phyloP scores from a whole-genome alignment of 2,329 filamentous ascomycete species.

The Dactylella cylindrospora region DNA sequence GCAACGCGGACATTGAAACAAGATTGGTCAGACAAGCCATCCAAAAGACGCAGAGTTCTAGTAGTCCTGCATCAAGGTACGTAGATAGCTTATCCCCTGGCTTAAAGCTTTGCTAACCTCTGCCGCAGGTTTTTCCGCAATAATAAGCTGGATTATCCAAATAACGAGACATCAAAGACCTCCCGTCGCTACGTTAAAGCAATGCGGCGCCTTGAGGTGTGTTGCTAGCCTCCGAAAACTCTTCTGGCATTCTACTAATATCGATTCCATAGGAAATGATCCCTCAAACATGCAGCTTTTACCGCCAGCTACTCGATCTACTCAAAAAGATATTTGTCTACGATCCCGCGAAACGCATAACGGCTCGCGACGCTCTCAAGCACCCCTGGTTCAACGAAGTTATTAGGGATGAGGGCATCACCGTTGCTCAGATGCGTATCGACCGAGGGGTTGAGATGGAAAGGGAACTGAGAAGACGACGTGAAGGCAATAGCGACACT shows the following conservation, averaged over 20 bases:
- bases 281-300: slow-evolving; percentile 60
- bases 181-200: slow-evolving; percentile 68
- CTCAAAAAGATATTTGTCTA: slow-evolving; percentile 69
- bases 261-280: slow-evolving; percentile 63
- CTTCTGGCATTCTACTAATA: slow-evolving; percentile 22
- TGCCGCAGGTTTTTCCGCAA: slow-evolving; percentile 66
- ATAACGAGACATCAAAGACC: slow-evolving; percentile 64
- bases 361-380: slow-evolving; percentile 66
- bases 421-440: slow-evolving; percentile 65
- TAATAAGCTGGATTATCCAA: slow-evolving; percentile 66
- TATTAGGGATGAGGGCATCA: slow-evolving; percentile 67
- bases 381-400: slow-evolving; percentile 70
- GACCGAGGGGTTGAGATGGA: slow-evolving; percentile 53
- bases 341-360: slow-evolving; percentile 66
- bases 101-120: neutral
- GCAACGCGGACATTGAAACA: slow-evolving; percentile 62
- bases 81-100: slow-evolving; percentile 45
- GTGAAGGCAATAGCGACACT: slow-evolving; percentile 38
- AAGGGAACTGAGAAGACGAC: slow-evolving; percentile 31
- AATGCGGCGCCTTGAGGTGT: slow-evolving; percentile 68
- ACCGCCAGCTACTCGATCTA: slow-evolving; percentile 65
- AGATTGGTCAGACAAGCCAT: slow-evolving; percentile 62
- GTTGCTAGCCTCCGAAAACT: neutral
- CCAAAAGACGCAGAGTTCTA: slow-evolving; percentile 61
- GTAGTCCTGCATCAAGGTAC: slow-evolving; percentile 67